Conservation (phyloP, 805 yeast genomes). For the Suhomyces sp. region DNA sequence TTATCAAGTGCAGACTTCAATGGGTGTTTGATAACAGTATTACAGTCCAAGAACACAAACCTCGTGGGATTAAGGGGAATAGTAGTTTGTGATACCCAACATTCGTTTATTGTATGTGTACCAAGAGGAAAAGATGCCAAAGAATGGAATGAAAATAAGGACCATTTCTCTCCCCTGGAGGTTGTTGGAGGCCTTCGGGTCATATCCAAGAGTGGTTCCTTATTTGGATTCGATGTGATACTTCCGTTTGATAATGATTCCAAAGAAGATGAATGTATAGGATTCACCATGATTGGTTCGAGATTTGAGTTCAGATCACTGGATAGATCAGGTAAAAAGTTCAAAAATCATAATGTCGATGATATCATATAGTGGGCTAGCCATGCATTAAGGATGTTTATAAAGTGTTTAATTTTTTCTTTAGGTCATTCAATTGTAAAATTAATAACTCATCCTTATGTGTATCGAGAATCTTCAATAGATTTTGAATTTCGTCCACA, state of each 20-base stretch:
- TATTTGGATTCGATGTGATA: constrained; percentile 51
- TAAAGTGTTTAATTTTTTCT: constrained; percentile 12
- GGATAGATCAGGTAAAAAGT: constrained; percentile 82
- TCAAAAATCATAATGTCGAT: constrained; percentile 75
- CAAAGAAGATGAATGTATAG: constrained; percentile 31
- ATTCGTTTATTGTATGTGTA: constrained; percentile 62
- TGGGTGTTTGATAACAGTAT: constrained; percentile 67
- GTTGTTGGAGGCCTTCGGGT: constrained; percentile 63
- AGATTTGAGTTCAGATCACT: constrained; percentile 71
- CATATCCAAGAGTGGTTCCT: constrained; percentile 65
- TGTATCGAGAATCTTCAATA: constrained; percentile 13
- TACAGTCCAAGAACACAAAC: constrained; percentile 54
- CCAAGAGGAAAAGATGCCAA: constrained; percentile 34
- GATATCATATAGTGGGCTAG: constrained; percentile 35
- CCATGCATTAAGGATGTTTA: too few relatives aligned
- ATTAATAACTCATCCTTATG: constrained; percentile 22
- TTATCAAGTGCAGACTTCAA: constrained; percentile 77
- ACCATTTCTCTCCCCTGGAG: constrained; percentile 25
- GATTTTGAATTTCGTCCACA: constrained; percentile 11
- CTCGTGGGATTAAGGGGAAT: constrained; percentile 69
- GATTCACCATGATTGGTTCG: constrained; percentile 74
- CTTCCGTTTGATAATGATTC: too few relatives aligned
- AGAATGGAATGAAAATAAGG: constrained; percentile 31
- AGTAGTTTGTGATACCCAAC: constrained; percentile 81
- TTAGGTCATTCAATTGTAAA: constrained; percentile 22